Evolutionary conservation across 2,329 filamentous ascomycete species (phyloP).

Genomic region (Escovopsis sp.): DNA sequence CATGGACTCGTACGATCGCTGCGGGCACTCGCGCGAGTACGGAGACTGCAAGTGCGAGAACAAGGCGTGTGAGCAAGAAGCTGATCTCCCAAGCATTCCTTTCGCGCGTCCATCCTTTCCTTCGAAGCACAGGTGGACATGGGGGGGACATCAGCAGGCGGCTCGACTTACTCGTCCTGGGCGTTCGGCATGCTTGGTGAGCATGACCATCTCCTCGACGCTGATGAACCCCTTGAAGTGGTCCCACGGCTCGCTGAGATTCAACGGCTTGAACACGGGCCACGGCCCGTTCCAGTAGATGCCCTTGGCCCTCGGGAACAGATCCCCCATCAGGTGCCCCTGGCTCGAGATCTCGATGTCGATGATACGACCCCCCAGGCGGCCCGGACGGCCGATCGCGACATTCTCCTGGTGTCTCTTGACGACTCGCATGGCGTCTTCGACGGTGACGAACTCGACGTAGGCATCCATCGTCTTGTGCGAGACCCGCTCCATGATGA

Average conservation of each 20-base stretch:
- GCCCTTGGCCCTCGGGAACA: constrained; percentile 44
- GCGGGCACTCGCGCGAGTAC: constrained; percentile 44
- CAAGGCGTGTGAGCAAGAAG: not conserved
- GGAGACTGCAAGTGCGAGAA: constrained; percentile 28
- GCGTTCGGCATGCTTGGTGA: constrained; percentile 46
- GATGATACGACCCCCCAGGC: constrained; percentile 41
- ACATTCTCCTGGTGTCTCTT: constrained; percentile 28
- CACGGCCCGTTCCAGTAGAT: constrained; percentile 36
- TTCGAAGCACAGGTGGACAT: too few species aligned
- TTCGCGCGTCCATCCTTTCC: too few species aligned
- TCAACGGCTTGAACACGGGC: constrained; percentile 24
- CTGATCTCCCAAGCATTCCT: too few species aligned
- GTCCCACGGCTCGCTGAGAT: constrained; percentile 27
- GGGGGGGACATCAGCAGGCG: too few species aligned
- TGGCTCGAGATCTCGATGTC: constrained; percentile 42
- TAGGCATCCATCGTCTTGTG: constrained; percentile 48
- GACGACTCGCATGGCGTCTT: constrained; percentile 38
- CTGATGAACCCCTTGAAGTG: constrained; percentile 46
- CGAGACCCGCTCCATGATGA: constrained; percentile 48
- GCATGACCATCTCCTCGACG: constrained; percentile 47
- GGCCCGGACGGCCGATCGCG: constrained; percentile 25
- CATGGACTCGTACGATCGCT: constrained; percentile 49
- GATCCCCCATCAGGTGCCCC: constrained; percentile 40
- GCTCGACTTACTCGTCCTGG: constrained; percentile 35
- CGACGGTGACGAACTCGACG: constrained; percentile 37